phyloP scores from a whole-genome alignment of 2,329 filamentous ascomycete genomes.

The Pseudogymnoascus sp. region DNA sequence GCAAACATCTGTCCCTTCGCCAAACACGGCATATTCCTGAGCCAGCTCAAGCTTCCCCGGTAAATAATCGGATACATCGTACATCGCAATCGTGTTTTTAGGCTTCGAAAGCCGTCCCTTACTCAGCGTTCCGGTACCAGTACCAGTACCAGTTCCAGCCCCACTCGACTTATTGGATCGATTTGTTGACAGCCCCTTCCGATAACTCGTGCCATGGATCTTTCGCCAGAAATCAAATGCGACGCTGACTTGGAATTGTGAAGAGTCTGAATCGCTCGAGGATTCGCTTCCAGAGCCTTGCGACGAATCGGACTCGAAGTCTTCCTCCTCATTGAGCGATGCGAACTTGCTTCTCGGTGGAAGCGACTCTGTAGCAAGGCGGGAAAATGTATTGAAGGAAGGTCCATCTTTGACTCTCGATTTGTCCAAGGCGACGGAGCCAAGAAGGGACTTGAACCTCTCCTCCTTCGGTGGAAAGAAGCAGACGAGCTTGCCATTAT shows the following conservation, averaged over 20 bases:
- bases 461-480: constrained; percentile 61
- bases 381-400: constrained; percentile 56
- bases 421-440: constrained; percentile 36
- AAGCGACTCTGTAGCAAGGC: constrained; percentile 41
- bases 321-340: constrained; percentile 26
- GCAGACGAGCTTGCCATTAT: constrained; percentile 53
- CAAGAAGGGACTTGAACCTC: constrained; percentile 42
- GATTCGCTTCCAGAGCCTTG: constrained; percentile 25
- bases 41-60: constrained; percentile 73
- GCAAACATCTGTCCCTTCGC: constrained; percentile 73
- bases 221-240: constrained; percentile 23
- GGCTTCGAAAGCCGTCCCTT: constrained; percentile 29
- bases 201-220: constrained; percentile 18
- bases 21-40: constrained; percentile 73
- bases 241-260: constrained; percentile 21
- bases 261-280: constrained; percentile 28
- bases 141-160: constrained; percentile 47
- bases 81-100: constrained; percentile 65
- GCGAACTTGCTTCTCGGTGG: constrained; percentile 33
- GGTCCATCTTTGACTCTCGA: constrained; percentile 39
- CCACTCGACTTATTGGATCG: constrained; percentile 27
- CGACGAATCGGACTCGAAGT: constrained; percentile 29
- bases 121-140: constrained; percentile 28
- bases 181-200: constrained; percentile 24
- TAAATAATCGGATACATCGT: constrained; percentile 60